Conservation (phyloP, 345 rosid species). For the Brassica carinata region DNA sequence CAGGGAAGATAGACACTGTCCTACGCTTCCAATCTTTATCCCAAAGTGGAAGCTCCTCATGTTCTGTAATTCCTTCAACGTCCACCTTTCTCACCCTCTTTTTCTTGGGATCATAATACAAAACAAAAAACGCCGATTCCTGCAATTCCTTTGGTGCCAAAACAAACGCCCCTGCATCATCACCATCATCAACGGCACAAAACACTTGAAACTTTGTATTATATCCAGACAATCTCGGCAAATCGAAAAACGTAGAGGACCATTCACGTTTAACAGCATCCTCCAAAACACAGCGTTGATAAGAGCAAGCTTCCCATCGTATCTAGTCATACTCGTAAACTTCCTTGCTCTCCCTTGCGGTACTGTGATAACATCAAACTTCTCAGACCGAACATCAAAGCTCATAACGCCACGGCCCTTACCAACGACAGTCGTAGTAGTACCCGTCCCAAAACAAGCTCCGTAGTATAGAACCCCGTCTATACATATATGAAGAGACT, state of each 20-base stretch:
- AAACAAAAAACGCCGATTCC: background rate
- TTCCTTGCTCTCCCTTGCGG: background rate
- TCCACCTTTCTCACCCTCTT: background rate
- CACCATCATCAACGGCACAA: background rate
- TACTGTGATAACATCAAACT: background rate
- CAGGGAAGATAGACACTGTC: background rate
- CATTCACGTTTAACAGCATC: conserved; percentile 5
- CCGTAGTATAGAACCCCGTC: background rate
- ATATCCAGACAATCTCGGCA: background rate
- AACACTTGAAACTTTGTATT: background rate
- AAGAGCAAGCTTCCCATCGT: conserved; percentile 13
- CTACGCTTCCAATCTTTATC: background rate
- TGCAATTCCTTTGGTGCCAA: background rate
- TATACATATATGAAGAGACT: background rate
- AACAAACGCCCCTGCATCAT: conserved; percentile 9
- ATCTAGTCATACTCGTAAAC: background rate
- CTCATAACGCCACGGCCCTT: background rate
- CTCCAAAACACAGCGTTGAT: background rate
- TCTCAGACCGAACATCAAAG: background rate
- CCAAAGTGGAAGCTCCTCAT: background rate
- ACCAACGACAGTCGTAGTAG: background rate
- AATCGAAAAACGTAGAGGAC: background rate
- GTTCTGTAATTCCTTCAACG: conserved; percentile 4
- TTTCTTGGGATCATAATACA: conserved; percentile 20
- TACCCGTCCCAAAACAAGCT: background rate